Evolutionary conservation across 768 basidiomycete genomes (phyloP).

Genomic region (Podaxis sp.): DNA sequence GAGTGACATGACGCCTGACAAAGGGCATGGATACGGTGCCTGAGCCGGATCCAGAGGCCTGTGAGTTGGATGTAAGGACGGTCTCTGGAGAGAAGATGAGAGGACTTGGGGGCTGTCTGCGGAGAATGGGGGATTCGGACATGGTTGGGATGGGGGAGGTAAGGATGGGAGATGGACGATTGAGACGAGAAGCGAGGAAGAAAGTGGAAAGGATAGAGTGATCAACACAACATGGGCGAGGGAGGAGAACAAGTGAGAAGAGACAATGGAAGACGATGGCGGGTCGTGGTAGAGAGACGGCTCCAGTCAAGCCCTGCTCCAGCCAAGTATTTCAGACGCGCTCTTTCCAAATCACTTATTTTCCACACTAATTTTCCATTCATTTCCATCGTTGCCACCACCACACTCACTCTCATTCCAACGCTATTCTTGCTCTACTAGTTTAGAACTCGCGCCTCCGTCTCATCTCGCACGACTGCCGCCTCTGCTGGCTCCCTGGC

Average conservation of each 20-base stretch:
- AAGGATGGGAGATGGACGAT: constrained; percentile 20
- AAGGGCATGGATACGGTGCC: constrained; percentile 91
- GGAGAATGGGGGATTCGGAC: constrained; percentile 50
- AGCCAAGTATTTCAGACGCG: constrained; percentile 1
- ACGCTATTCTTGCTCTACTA: not conserved
- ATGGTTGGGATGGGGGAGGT: constrained; percentile 28
- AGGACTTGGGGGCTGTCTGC: constrained; percentile 73
- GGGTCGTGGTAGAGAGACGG: constrained; percentile 4
- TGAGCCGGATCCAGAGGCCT: constrained; percentile 50
- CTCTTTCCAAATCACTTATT: not conserved
- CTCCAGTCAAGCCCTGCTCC: not conserved
- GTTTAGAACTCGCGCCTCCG: not conserved
- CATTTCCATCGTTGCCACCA: not conserved
- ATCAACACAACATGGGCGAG: constrained; percentile 32
- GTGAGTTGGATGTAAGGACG: constrained; percentile 50
- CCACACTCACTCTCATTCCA: not conserved
- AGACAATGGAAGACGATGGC: not conserved
- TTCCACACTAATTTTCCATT: not conserved
- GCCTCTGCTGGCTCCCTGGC: not conserved
- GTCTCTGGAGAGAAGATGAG: constrained; percentile 76
- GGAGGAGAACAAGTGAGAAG: constrained; percentile 24
- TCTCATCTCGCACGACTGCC: not conserved
- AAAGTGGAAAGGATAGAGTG: constrained; percentile 20
- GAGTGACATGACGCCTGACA: constrained; percentile 89
- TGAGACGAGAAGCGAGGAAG: constrained; percentile 23